These are phyloP conservation scores for Penicillium sp. DNA, from an alignment of 2,329 filamentous ascomycete species.

Conservation along the genomic window DNA sequence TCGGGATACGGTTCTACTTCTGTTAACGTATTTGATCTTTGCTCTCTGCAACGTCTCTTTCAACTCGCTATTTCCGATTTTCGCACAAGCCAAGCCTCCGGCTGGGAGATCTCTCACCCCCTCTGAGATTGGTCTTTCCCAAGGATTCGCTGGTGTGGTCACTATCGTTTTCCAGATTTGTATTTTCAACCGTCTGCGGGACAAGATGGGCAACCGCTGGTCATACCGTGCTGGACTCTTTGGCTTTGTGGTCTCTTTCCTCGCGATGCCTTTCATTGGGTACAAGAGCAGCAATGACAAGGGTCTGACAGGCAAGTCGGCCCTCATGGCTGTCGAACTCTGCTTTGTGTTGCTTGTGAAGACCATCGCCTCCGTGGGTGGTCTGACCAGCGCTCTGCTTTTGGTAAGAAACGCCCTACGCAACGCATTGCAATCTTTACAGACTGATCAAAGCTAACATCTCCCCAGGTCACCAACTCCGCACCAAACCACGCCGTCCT, in stretches of 20 bases:
- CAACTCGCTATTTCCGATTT: slow-evolving; percentile 93
- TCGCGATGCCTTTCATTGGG: slow-evolving; percentile 84
- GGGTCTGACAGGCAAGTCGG: slow-evolving; percentile 59
- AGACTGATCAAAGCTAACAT: not conserved
- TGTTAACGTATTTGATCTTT: slow-evolving; percentile 86
- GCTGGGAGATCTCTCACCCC: slow-evolving; percentile 73
- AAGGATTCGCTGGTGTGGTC: slow-evolving; percentile 77
- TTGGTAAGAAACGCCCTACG: slow-evolving; percentile 56
- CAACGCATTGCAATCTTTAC: too few species aligned
- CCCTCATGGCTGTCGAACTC: slow-evolving; percentile 76
- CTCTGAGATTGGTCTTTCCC: slow-evolving; percentile 75
- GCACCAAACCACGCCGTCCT: slow-evolving; percentile 80
- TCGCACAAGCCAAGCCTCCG: slow-evolving; percentile 70
- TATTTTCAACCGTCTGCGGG: slow-evolving; percentile 73
- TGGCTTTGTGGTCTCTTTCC: slow-evolving; percentile 75
- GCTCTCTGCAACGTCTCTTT: slow-evolving; percentile 92
- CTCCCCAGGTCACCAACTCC: slow-evolving; percentile 78
- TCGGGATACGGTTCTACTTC: slow-evolving; percentile 73
- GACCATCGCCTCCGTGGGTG: slow-evolving; percentile 84
- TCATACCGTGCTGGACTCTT: slow-evolving; percentile 76
- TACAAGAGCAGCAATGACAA: slow-evolving; percentile 62
- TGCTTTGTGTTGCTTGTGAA: slow-evolving; percentile 77
- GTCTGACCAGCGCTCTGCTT: slow-evolving; percentile 81
- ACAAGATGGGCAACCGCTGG: slow-evolving; percentile 76
- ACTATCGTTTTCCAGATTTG: slow-evolving; percentile 90